Percentiles rank a stretch among this genome's conserved stretches.
These are phyloP conservation scores for Pelargonium myrrhifolium DNA, from an alignment of 441 rosid genomes.

Conservation along the genomic window DNA sequence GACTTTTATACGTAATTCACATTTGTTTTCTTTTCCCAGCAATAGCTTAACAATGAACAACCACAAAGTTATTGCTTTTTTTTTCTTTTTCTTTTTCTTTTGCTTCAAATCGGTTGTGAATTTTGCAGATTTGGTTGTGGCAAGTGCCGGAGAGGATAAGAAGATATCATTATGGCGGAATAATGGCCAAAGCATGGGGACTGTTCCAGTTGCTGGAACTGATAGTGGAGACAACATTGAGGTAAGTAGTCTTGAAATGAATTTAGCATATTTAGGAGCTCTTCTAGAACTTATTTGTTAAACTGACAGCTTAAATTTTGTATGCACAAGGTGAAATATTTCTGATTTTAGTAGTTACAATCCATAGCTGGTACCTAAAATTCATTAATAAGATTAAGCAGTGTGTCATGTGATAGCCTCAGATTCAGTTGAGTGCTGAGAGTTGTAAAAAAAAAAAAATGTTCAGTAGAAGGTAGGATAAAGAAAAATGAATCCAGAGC, in stretches of 20 bases:
- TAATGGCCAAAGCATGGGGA: constrained; percentile 73
- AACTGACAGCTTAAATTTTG: not conserved
- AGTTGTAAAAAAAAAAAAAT: too few species aligned
- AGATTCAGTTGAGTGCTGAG: too few species aligned
- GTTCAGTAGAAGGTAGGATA: too few species aligned
- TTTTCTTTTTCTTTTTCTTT: not conserved
- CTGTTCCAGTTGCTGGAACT: constrained; percentile 58
- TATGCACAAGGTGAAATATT: not conserved
- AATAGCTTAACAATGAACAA: not conserved
- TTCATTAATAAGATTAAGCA: too few species aligned
- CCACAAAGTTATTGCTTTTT: too few species aligned
- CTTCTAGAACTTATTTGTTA: not conserved
- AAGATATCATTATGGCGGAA: constrained; percentile 77
- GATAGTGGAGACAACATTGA: constrained; percentile 65
- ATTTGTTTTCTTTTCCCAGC: not conserved
- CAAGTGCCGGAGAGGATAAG: constrained; percentile 92
- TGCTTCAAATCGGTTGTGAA: not conserved
- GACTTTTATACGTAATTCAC: not conserved
- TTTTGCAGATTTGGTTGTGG: constrained; percentile 75
- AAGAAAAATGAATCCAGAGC: too few species aligned
- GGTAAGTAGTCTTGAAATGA: constrained; percentile 26
- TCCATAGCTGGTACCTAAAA: too few species aligned
- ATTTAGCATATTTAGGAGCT: not conserved
- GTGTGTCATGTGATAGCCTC: too few species aligned
- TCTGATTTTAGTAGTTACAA: not conserved